phyloP scores from a whole-genome alignment of 768 basidiomycete genomes.

The Austroboletus festivus region DNA sequence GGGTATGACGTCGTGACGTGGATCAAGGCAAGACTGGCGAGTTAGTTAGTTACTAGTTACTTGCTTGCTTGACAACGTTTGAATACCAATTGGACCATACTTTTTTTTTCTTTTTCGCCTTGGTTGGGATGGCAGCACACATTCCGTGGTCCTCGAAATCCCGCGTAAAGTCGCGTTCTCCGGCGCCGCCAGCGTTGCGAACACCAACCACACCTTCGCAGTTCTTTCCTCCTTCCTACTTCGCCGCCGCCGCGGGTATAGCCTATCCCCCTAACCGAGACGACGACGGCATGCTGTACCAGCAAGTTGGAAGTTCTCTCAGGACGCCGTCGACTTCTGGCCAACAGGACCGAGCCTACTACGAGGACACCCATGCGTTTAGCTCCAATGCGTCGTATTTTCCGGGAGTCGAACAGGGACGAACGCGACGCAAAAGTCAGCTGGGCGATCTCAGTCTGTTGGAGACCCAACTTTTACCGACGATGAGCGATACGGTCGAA shows the following conservation, averaged over 20 bases:
- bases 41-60: too few species aligned
- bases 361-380: slow-evolving; percentile 6
- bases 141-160: slow-evolving; percentile 13
- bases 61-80: too few species aligned
- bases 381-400: slow-evolving; percentile 16
- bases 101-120: too few species aligned
- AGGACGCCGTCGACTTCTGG: neutral
- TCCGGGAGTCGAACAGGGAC: slow-evolving; percentile 3
- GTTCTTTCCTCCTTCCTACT: slow-evolving; percentile 55
- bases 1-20: too few species aligned
- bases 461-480: slow-evolving; percentile 65
- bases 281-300: neutral
- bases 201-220: slow-evolving; percentile 31
- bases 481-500: slow-evolving; percentile 68
- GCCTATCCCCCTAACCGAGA: slow-evolving; percentile 17
- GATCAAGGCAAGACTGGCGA: too few species aligned
- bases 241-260: slow-evolving; percentile 49
- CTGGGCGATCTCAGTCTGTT: slow-evolving; percentile 54
- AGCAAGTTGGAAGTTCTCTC: neutral
- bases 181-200: slow-evolving; percentile 27
- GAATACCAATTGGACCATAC: too few species aligned
- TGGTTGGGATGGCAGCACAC: neutral
- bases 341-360: slow-evolving; percentile 2
- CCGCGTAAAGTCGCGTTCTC: slow-evolving; percentile 43
- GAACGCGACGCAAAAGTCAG: slow-evolving; percentile 36